phyloP scores from a whole-genome alignment of 805 yeast species.

The Danielia reshetovae region DNA sequence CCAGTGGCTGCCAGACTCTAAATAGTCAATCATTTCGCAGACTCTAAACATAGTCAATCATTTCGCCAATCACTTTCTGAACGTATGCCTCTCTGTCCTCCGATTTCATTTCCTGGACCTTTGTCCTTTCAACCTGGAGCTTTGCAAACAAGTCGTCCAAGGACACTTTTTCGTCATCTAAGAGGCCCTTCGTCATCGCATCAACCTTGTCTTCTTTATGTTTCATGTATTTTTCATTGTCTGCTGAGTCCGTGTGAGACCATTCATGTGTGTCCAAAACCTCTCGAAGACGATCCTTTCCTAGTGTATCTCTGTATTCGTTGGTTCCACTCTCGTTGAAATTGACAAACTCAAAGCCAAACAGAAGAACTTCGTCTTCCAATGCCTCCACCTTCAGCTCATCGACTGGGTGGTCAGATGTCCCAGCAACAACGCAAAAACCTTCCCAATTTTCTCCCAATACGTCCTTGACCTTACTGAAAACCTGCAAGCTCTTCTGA shows the following conservation, averaged over 20 bases:
- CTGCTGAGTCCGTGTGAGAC: conserved; percentile 23
- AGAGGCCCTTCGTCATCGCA: conserved; percentile 26
- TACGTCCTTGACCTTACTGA: conserved; percentile 6
- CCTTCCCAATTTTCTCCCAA: conserved; percentile 21
- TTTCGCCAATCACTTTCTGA: conserved; percentile 33
- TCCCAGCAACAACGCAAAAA: conserved; percentile 34
- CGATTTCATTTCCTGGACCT: conserved; percentile 20
- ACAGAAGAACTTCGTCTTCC: conserved; percentile 35
- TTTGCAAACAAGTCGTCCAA: conserved; percentile 30
- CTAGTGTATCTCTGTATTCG: conserved; percentile 42
- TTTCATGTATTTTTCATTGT: conserved; percentile 15
- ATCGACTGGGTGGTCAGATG: conserved; percentile 5
- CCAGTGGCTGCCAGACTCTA: background rate
- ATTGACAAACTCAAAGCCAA: conserved; percentile 44
- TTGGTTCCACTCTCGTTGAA: conserved; percentile 29
- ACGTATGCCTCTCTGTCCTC: conserved; percentile 31
- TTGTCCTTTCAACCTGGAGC: conserved; percentile 32
- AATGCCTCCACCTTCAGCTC: conserved; percentile 18
- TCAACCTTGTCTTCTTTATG: conserved; percentile 19
- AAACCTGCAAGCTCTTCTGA: conserved; percentile 12
- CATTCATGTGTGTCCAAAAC: conserved; percentile 48
- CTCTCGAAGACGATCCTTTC: conserved; percentile 42
- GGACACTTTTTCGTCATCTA: conserved; percentile 16
- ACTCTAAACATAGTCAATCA: conserved; percentile 29
- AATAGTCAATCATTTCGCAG: background rate